Base-by-base conservation (phyloP, 139 green algal species). In the Klebsormidium nitens region DNA sequence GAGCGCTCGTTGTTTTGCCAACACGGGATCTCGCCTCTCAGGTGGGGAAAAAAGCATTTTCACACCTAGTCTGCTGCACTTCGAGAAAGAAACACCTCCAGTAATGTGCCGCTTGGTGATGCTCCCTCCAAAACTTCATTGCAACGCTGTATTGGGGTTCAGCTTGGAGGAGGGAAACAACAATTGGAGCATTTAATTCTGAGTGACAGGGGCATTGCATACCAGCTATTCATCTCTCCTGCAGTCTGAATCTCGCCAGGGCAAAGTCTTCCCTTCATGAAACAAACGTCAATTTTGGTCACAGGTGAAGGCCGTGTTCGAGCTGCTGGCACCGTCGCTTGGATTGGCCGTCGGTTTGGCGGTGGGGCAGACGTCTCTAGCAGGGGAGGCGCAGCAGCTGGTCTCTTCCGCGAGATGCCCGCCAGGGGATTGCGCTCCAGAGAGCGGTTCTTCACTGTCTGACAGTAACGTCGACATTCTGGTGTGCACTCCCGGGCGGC, bases 11-110 rank as follows among this genome's bases (percentile, higher is more conserved):
- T 0, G 65, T 97, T n/a, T 79, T 82, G 36, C 92, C 91, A 47
- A 96, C 92, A 0, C 82, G 90, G 0, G 90, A 97, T 79, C 87
- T 97, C 36, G 85, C 77, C 62, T 59, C 91, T 40, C 92, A 96
- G 81, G 80, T 90, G 49, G 42, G 68, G 46, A 55, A 23, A 23
- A 23, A 55, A 23, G 23, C 46, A 55, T 23, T 23, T 55, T 55
- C 46, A 55, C 46, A 55, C 46, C 23, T 23, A 55, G 23, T 55
- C 46, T 55, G 23, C 23, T 23, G 23, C 46, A 55, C 23, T 23
- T 55, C 46, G 46, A 23, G 23, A 23, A 55, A 55, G 46, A 55
- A n/a, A n/a, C n/a, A n/a, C n/a, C n/a, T n/a, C n/a, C n/a, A n/a
- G n/a, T n/a, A n/a, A n/a, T n/a, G n/a, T n/a, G n/a, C n/a, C n/a